Evolutionary conservation across 805 yeast species (phyloP).

Genomic region (Yarrowia deformans): DNA sequence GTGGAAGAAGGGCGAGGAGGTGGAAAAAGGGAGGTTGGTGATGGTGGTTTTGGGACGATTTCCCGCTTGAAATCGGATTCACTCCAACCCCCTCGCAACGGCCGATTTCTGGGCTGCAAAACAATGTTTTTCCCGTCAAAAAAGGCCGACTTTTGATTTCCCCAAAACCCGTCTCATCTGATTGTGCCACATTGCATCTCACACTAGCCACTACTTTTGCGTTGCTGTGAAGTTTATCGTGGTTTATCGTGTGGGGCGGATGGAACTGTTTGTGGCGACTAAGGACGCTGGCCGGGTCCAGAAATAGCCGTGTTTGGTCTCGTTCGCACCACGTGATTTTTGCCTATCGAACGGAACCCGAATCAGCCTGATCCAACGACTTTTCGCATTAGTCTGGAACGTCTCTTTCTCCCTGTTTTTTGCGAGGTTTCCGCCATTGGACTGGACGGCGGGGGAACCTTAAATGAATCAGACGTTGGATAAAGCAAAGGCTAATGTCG

Average conservation of each 20-base stretch:
- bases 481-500: not conserved
- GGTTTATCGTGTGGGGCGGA: not conserved
- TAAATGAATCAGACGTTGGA: not conserved
- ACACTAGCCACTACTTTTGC: not conserved
- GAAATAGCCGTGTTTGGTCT: not conserved
- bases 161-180: not conserved
- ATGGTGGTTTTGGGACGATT: no score
- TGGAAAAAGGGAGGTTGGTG: no score
- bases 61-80: no score
- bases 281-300: no score
- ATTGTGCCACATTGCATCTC: not conserved
- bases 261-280: no score
- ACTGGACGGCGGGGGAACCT: not conserved
- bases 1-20: not conserved
- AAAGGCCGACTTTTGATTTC: no score
- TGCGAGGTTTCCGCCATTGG: constrained; percentile 12
- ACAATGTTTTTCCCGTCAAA: no score
- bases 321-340: constrained; percentile 17
- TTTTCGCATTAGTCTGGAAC: not conserved
- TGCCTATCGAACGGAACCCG: not conserved
- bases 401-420: no score
- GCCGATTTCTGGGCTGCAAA: no score
- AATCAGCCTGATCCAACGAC: not conserved
- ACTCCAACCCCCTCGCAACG: no score
- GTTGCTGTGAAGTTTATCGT: not conserved